phyloP scores from a whole-genome alignment of 2,329 filamentous ascomycete genomes.

The Coniochaeta hoffmannii region DNA sequence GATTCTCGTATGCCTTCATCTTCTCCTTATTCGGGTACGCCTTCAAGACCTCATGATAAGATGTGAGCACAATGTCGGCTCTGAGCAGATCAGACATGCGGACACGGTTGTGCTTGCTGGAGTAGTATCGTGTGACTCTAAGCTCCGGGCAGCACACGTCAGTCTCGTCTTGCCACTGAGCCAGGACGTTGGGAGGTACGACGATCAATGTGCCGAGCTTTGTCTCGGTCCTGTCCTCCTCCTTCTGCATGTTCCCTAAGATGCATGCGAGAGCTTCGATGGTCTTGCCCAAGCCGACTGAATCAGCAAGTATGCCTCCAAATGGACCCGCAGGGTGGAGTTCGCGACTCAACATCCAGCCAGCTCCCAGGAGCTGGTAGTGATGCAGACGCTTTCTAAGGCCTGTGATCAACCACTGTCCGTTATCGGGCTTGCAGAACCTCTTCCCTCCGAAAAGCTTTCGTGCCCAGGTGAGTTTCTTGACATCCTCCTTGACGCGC shows the following conservation, averaged over 20 bases:
- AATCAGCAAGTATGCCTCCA: conserved; percentile 54
- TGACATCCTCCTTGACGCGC: not conserved
- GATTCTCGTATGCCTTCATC: not conserved
- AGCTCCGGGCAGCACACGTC: conserved; percentile 16
- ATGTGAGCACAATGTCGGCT: conserved; percentile 14
- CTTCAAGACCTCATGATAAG: conserved; percentile 17
- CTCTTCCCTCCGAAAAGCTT: not conserved
- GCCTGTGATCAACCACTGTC: conserved; percentile 28
- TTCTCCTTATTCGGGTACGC: conserved; percentile 10
- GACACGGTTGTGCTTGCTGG: not conserved
- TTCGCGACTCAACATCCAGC: conserved; percentile 50
- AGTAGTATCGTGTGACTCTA: conserved; percentile 1
- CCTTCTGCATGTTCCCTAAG: conserved; percentile 26
- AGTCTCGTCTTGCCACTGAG: conserved; percentile 23
- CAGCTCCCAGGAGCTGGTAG: conserved; percentile 43
- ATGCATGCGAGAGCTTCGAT: conserved; percentile 35
- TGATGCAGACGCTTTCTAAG: conserved; percentile 36
- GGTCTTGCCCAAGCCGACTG: conserved; percentile 61
- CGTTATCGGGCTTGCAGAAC: not conserved
- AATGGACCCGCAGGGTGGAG: conserved; percentile 22
- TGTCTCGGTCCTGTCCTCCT: conserved; percentile 26
- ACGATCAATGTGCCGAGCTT: conserved; percentile 27
- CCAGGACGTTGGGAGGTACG: conserved; percentile 15
- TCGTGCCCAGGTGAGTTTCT: not conserved
- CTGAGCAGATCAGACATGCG: not conserved